Percentiles rank a stretch among this genome's conserved stretches.
Evolutionary conservation across 106 monocot species (phyloP).

Genomic region (Chionographis japonica): DNA sequence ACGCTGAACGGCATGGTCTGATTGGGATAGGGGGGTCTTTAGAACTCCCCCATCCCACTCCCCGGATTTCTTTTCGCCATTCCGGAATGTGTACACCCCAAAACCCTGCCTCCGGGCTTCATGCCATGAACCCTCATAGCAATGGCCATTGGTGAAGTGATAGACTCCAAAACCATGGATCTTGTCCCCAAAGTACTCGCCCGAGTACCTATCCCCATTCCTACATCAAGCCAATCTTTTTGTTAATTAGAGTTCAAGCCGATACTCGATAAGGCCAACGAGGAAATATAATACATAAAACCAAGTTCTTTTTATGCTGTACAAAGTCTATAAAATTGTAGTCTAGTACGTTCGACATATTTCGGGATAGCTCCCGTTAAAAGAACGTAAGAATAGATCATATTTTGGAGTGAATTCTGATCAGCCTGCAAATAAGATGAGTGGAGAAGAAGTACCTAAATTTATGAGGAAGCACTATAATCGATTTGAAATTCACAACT

Average conservation of each 20-base stretch:
- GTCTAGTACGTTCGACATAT: too few species aligned
- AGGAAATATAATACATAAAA: background rate
- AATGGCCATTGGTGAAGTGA: constrained; percentile 41
- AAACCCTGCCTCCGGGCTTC: constrained; percentile 47
- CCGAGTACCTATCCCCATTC: constrained; percentile 33
- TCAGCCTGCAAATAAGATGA: too few species aligned
- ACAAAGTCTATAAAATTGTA: too few species aligned
- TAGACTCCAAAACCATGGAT: constrained; percentile 54
- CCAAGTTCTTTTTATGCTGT: too few species aligned
- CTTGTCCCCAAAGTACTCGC: constrained; percentile 40
- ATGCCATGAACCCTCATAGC: constrained; percentile 53
- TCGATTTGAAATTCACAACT: too few species aligned
- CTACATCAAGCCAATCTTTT: background rate
- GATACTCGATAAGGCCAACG: background rate
- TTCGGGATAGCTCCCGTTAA: too few species aligned
- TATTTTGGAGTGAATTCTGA: too few species aligned
- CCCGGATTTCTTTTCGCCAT: constrained; percentile 34
- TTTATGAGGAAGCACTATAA: too few species aligned
- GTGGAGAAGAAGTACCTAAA: too few species aligned
- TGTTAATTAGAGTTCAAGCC: too few species aligned
- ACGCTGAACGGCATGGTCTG: constrained; percentile 4
- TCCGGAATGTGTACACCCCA: constrained; percentile 44
- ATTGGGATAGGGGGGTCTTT: constrained; percentile 6
- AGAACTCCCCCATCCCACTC: constrained; percentile 45
- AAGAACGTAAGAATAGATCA: too few species aligned